Evolutionary conservation across 495 filamentous ascomycete species (phyloP).

Genomic region (Parathielavia appendiculata): DNA sequence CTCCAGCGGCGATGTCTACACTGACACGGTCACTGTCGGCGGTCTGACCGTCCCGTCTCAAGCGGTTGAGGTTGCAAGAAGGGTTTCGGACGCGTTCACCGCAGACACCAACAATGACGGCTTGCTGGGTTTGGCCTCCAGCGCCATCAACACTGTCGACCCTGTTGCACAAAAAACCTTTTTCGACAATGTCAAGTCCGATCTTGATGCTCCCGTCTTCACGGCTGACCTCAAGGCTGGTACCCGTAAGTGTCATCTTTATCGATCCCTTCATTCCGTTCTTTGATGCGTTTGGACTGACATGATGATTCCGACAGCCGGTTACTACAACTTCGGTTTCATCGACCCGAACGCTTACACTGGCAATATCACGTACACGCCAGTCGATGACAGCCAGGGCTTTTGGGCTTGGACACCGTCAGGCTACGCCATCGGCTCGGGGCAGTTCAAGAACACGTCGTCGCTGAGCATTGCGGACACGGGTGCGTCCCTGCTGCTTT

Average conservation of each 20-base stretch:
- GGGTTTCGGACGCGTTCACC: constrained; percentile 56
- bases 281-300: not conserved
- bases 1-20: constrained; percentile 62
- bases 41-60: constrained; percentile 56
- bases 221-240: constrained; percentile 61
- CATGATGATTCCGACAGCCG: constrained; percentile 36
- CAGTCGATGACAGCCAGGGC: constrained; percentile 55
- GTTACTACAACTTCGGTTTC: constrained; percentile 70
- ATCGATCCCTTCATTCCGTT: not conserved
- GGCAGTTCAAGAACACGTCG: constrained; percentile 28
- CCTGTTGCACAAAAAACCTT: constrained; percentile 62
- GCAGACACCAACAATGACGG: constrained; percentile 60
- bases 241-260: constrained; percentile 29
- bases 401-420: constrained; percentile 67
- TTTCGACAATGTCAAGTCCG: constrained; percentile 61
- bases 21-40: constrained; percentile 64
- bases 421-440: constrained; percentile 57
- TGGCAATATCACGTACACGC: constrained; percentile 56
- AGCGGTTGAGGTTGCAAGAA: constrained; percentile 63
- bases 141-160: constrained; percentile 61
- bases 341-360: constrained; percentile 60
- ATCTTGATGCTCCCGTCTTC: constrained; percentile 59
- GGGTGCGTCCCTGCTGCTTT: constrained; percentile 67
- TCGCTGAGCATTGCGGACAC: constrained; percentile 59
- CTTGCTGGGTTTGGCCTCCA: constrained; percentile 67